These are phyloP conservation scores for Claviceps citrina DNA, from an alignment of 2,329 filamentous ascomycete species.

Conservation along the genomic window DNA sequence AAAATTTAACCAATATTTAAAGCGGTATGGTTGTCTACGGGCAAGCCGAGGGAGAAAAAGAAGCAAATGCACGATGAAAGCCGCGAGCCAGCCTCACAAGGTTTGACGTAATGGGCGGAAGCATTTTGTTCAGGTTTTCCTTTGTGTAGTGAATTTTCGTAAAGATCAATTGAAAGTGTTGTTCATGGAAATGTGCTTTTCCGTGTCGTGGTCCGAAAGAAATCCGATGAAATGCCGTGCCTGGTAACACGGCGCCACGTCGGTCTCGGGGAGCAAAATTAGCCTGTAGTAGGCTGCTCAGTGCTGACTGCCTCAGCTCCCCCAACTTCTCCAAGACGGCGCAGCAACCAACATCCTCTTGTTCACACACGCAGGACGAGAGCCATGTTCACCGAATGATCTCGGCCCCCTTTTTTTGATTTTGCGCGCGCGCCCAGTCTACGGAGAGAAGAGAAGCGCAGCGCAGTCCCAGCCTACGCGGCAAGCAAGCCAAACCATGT, in stretches of 20 bases:
- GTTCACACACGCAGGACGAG: no score
- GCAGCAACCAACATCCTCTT: no score
- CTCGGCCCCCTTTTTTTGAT: neutral
- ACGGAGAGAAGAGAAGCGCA: neutral
- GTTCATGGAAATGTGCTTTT: no score
- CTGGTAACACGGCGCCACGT: neutral
- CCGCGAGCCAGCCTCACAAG: no score
- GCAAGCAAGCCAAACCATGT: constrained; percentile 24
- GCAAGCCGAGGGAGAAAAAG: constrained; percentile 8
- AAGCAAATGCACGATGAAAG: neutral
- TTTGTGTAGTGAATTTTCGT: constrained; percentile 30
- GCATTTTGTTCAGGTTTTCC: constrained; percentile 19
- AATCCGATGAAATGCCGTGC: neutral
- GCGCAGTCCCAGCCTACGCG: neutral
- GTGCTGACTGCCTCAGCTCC: no score
- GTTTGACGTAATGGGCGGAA: constrained; percentile 20
- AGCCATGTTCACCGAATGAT: neutral
- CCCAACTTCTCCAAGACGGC: no score
- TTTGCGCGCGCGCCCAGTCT: neutral
- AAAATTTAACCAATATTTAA: constrained; percentile 3
- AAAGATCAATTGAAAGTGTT: constrained; percentile 24
- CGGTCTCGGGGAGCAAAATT: no score
- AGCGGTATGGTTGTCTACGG: constrained; percentile 16
- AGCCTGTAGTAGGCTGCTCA: no score
- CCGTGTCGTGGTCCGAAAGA: no score